Evolutionary conservation across 169 alveolate species (phyloP).

Genomic region (Eimeria praecox): DNA sequence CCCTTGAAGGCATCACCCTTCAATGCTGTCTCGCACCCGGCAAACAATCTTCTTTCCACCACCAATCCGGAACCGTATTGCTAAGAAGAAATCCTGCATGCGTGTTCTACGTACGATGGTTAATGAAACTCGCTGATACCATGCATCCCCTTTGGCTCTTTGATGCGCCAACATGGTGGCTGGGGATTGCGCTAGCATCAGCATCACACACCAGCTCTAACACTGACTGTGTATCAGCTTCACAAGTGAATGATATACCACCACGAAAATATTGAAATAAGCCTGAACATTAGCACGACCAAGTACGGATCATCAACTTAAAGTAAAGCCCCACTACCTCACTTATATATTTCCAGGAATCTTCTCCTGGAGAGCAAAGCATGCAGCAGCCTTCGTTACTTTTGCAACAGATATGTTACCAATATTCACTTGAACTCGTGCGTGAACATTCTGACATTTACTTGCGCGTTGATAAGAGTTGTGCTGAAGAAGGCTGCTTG

Average conservation of each 20-base stretch:
- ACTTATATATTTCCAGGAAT: neutral
- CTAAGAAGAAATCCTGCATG: neutral
- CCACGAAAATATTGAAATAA: neutral
- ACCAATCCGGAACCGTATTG: neutral
- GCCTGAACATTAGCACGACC: too few species aligned
- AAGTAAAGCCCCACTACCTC: neutral
- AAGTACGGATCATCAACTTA: neutral
- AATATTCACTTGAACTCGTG: neutral
- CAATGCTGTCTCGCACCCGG: neutral
- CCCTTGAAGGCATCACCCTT: neutral
- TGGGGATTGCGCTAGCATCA: neutral
- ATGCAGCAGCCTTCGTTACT: neutral
- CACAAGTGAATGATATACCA: neutral
- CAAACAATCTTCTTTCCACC: neutral
- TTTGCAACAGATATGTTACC: neutral
- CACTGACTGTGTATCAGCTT: neutral
- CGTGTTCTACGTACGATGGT: neutral
- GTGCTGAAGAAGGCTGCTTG: neutral
- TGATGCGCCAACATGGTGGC: neutral
- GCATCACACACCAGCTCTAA: neutral
- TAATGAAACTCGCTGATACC: neutral
- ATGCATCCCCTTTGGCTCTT: neutral
- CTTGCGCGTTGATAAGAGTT: neutral
- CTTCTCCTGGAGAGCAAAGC: neutral
- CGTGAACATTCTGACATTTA: neutral